phyloP scores from a whole-genome alignment of 2,329 filamentous ascomycete species.

The Sarocladium strictum region DNA sequence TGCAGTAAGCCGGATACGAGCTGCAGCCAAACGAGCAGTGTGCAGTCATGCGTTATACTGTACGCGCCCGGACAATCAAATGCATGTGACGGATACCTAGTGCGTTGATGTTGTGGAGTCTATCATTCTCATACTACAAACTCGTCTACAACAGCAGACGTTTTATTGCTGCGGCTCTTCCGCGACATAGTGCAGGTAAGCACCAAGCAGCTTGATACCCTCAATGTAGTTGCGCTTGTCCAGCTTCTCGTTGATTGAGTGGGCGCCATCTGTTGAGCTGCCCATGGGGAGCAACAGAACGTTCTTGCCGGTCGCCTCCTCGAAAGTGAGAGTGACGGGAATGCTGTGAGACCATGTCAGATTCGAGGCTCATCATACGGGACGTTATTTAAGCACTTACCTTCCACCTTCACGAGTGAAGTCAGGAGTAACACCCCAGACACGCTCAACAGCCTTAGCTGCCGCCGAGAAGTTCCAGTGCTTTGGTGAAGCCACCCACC shows the following conservation, averaged over 20 bases:
- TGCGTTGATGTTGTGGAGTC: background rate
- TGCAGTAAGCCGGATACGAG: too few relatives aligned
- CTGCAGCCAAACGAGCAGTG: too few relatives aligned
- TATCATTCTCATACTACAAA: background rate
- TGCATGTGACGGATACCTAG: background rate
- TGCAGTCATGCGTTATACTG: background rate
- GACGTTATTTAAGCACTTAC: conserved; percentile 48
- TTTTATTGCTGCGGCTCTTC: conserved; percentile 63
- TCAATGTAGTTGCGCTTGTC: conserved; percentile 98
- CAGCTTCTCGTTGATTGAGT: conserved; percentile 98
- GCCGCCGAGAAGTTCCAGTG: conserved; percentile 99
- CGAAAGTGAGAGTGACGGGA: conserved; percentile 93
- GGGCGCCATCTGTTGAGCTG: conserved; percentile 90
- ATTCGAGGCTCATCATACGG: background rate
- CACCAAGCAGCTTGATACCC: conserved; percentile 90
- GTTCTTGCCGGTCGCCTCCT: conserved; percentile 97
- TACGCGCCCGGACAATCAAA: too few relatives aligned
- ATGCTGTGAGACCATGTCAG: conserved; percentile 48
- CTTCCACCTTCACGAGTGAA: conserved; percentile 93
- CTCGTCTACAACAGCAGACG: background rate
- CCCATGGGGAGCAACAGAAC: conserved; percentile 95
- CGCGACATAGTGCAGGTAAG: conserved; percentile 93
- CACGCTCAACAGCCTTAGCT: conserved; percentile 89
- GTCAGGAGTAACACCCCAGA: conserved; percentile 90
- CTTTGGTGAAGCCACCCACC: conserved; percentile 97